Percentiles rank a stretch among this genome's conserved stretches.
phyloP scores from a whole-genome alignment of 768 basidiomycete species.

The Vararia minispora region DNA sequence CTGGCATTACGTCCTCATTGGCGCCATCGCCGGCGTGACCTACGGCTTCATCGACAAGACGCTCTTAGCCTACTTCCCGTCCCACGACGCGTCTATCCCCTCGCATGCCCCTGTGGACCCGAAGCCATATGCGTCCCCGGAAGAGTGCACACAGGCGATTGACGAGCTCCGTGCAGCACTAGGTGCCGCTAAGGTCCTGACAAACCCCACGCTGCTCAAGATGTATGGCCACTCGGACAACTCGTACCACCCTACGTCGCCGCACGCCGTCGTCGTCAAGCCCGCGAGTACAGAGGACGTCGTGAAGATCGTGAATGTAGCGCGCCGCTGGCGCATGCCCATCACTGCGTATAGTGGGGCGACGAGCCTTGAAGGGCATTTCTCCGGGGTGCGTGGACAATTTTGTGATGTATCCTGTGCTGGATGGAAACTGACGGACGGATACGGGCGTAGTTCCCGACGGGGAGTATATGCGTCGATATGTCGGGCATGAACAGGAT shows the following conservation, averaged over 20 bases:
- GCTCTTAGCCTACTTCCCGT: no score
- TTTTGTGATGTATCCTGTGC: neutral
- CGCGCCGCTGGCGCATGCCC: conserved; percentile 63
- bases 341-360: conserved; percentile 77
- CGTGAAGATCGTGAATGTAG: conserved; percentile 65
- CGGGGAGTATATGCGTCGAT: conserved; percentile 56
- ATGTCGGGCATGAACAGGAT: conserved; percentile 59
- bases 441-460: conserved; percentile 19
- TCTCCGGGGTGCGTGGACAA: conserved; percentile 44
- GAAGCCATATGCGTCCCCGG: conserved; percentile 40
- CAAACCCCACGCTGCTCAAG: conserved; percentile 37
- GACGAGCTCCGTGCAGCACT: conserved; percentile 36
- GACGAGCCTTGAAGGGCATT: conserved; percentile 83
- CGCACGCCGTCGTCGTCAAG: conserved; percentile 36
- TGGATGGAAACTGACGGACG: no score
- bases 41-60: no score
- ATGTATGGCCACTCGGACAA: conserved; percentile 59
- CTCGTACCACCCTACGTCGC: conserved; percentile 51
- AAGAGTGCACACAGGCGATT: conserved; percentile 41
- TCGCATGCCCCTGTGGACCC: no score
- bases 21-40: no score
- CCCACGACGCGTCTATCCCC: no score
- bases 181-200: conserved; percentile 38
- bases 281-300: conserved; percentile 71
- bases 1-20: no score